Conservation (phyloP, 768 basidiomycete genomes). For the Pisolithus albus region DNA sequence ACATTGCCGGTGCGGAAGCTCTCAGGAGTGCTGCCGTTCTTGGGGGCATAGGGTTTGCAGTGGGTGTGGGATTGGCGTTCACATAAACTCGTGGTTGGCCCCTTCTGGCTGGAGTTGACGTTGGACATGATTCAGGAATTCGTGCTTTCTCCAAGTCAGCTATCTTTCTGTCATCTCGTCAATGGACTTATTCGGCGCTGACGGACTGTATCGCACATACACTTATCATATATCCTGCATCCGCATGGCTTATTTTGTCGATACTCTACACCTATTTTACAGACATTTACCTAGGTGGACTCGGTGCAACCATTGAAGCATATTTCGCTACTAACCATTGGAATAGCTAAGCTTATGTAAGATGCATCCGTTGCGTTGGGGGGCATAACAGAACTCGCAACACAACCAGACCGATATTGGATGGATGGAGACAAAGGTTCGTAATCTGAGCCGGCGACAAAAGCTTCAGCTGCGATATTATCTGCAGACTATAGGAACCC, state of each 20-base stretch:
- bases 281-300: slow-evolving; percentile 5
- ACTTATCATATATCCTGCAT: slow-evolving; percentile 14
- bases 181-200: slow-evolving; percentile 10
- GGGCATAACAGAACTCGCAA: too few species aligned
- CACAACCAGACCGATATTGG: slow-evolving; percentile 29
- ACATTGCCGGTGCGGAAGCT: slow-evolving; percentile 49
- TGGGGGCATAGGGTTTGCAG: slow-evolving; percentile 36
- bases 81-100: slow-evolving; percentile 29
- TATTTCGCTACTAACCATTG: not conserved
- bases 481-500: slow-evolving; percentile 77
- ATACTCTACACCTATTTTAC: slow-evolving; percentile 18
- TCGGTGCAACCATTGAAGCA: not conserved
- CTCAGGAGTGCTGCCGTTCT: slow-evolving; percentile 42
- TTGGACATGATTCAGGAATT: slow-evolving; percentile 11
- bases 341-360: too few species aligned
- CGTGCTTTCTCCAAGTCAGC: not conserved
- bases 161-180: not conserved
- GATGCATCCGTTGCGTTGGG: too few species aligned
- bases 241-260: slow-evolving; percentile 20
- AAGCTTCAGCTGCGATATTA: not conserved
- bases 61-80: slow-evolving; percentile 42
- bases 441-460: not conserved
- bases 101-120: slow-evolving; percentile 3
- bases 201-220: slow-evolving; percentile 15
- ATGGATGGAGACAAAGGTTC: slow-evolving; percentile 39